These are phyloP conservation scores for Melampsora americana DNA, from an alignment of 1,284 basidiomycete species.

Conservation along the genomic window DNA sequence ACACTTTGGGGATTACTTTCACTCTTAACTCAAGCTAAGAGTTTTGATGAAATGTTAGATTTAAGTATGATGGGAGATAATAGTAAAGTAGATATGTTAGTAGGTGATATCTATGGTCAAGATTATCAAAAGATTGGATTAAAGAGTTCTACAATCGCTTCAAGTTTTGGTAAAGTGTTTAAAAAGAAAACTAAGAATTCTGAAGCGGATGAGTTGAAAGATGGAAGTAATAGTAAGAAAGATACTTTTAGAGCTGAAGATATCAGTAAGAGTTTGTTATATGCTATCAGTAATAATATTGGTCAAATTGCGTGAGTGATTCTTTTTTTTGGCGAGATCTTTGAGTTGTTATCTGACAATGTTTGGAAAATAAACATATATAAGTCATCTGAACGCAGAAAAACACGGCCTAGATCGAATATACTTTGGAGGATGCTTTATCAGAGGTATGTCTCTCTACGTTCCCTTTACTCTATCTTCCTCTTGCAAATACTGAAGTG, in stretches of 20 bases:
- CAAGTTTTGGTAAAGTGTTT: constrained; percentile 97
- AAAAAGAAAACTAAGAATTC: constrained; percentile 63
- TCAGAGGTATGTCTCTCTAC: constrained; percentile 69
- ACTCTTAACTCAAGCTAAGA: constrained; percentile 87
- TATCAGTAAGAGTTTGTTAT: constrained; percentile 80
- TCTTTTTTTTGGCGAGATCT: constrained; percentile 2
- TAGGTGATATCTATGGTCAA: constrained; percentile 96
- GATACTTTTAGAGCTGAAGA: constrained; percentile 82
- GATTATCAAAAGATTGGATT: constrained; percentile 90
- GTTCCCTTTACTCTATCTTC: neutral
- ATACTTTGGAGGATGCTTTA: constrained; percentile 99
- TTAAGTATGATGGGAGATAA: constrained; percentile 93
- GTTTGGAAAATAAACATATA: neutral
- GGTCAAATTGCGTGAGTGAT: constrained; percentile 97
- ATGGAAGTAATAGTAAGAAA: constrained; percentile 58
- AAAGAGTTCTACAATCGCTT: constrained; percentile 96
- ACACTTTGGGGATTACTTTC: constrained; percentile 97
- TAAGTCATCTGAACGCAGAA: constrained; percentile 98
- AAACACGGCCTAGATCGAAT: constrained; percentile 96
- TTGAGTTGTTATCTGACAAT: constrained; percentile 30
- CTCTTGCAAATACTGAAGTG: neutral
- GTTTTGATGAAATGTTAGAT: constrained; percentile 95
- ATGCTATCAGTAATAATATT: constrained; percentile 98
- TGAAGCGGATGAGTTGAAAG: constrained; percentile 47
- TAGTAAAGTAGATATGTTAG: constrained; percentile 92